Evolutionary conservation across 352 stramenopile genomes (phyloP).

Genomic region (Phytophthora meadii): DNA sequence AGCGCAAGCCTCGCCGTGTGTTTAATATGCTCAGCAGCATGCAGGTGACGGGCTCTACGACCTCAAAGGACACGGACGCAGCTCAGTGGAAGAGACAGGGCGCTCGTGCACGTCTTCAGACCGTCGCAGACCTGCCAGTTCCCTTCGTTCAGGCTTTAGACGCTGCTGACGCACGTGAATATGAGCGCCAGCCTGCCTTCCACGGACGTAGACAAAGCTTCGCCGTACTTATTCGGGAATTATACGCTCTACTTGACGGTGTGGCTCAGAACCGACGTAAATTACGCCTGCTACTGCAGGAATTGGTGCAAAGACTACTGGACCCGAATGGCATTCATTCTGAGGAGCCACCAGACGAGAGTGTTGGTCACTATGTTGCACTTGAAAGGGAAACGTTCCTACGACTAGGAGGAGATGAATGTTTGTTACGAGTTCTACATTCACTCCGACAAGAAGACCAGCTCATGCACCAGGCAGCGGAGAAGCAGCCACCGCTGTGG

Average conservation of each 20-base stretch:
- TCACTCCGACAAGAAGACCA: conserved; percentile 67
- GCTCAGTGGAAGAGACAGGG: conserved; percentile 50
- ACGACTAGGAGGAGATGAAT: conserved; percentile 74
- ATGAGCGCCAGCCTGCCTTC: conserved; percentile 55
- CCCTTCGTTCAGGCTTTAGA: conserved; percentile 58
- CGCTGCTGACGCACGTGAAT: conserved; percentile 46
- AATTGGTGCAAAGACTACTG: conserved; percentile 74
- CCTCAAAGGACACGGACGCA: conserved; percentile 18
- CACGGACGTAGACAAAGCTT: conserved; percentile 60
- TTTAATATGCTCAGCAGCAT: conserved; percentile 67
- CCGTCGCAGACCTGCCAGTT: conserved; percentile 59
- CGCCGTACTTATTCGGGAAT: conserved; percentile 64
- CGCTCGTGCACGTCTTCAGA: conserved; percentile 48
- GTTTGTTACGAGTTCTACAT: conserved; percentile 77
- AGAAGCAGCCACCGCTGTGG: conserved; percentile 26
- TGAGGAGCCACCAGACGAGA: conserved; percentile 17
- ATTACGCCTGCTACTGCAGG: conserved; percentile 69
- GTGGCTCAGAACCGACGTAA: conserved; percentile 56
- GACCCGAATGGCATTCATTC: conserved; percentile 67
- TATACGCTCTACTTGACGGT: conserved; percentile 68
- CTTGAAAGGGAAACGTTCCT: conserved; percentile 76
- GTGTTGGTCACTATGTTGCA: conserved; percentile 43
- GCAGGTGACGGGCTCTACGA: conserved; percentile 62
- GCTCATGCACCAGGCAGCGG: conserved; percentile 8
- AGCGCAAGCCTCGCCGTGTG: conserved; percentile 31